phyloP scores from a whole-genome alignment of 1,139 yeast species.

The Chernovozyma sophiae-reginae region DNA sequence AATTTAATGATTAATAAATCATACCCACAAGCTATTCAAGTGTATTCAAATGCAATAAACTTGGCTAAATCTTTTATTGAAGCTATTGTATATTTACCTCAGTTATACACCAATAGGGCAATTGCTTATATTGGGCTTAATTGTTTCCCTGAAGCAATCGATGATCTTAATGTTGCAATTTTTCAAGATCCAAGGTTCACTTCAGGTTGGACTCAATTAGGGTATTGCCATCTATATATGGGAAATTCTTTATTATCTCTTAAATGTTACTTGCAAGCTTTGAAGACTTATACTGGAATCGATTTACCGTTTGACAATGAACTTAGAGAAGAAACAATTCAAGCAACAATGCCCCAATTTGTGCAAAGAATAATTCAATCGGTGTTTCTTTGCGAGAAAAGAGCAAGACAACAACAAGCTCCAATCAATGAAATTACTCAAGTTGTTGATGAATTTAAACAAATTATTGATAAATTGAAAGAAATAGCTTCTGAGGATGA shows the following conservation, averaged over 20 bases:
- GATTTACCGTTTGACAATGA: slow-evolving; percentile 1
- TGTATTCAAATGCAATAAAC: slow-evolving; percentile 37
- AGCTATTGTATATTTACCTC: slow-evolving; percentile 19
- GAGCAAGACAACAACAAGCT: slow-evolving; percentile 38
- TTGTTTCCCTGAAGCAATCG: slow-evolving; percentile 40
- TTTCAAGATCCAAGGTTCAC: slow-evolving; percentile 29
- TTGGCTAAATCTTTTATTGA: slow-evolving; percentile 7
- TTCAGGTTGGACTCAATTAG: slow-evolving; percentile 46
- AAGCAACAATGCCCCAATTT: slow-evolving; percentile 31
- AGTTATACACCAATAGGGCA: slow-evolving; percentile 38
- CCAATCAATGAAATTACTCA: slow-evolving; percentile 18
- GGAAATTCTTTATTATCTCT: slow-evolving; percentile 34
- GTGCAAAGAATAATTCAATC: slow-evolving; percentile 35
- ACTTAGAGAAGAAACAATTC: background rate
- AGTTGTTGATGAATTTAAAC: slow-evolving; percentile 25
- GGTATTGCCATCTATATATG: slow-evolving; percentile 43
- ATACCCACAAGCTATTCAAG: slow-evolving; percentile 39
- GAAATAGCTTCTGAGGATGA: slow-evolving; percentile 25
- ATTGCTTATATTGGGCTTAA: slow-evolving; percentile 42
- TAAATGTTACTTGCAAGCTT: slow-evolving; percentile 30
- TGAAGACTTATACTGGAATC: slow-evolving; percentile 15
- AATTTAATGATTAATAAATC: slow-evolving; percentile 36
- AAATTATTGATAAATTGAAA: slow-evolving; percentile 23
- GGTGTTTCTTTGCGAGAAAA: slow-evolving; percentile 34
- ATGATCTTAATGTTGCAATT: slow-evolving; percentile 34